Evolutionary conservation across 805 yeast species (phyloP), one percentile per base, ranked within the genome.

Genomic region (Ogataea naganishii): DNA sequence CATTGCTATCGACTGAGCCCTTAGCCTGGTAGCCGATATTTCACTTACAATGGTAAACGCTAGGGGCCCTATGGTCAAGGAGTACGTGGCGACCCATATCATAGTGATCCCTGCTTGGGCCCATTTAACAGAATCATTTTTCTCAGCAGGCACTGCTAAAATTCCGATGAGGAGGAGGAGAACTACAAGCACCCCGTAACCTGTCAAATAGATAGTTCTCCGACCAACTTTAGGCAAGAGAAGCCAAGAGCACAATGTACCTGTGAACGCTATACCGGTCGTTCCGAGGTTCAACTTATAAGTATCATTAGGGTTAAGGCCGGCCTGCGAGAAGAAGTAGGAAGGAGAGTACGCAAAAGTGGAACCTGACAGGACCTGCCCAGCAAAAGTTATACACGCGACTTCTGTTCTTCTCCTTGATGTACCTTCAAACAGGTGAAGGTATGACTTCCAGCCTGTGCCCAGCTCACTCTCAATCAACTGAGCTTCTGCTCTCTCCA

Each of bases 311-410:
- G 35, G 32, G 11, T 27, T 25, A 14, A 37, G 33, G 24, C 51
- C 49, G 17, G 38, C 43, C 7, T 26, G n/a, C 29, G 37, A 32
- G 30, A 37, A 38, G 33, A 36, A 37, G 48, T 70, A 68, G 29
- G 72, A 76, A n/a, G n/a, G n/a, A 33, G 74, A 68, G 44, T 73
- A 75, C 62, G 71, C 63, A 37, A 72, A 75, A 41, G 75, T 73
- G 66, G 71, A 67, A 39, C 81, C 81, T 23, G 77, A 66, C 38
- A 72, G 52, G 43, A 70, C 77, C 49, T 68, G 74, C 67, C 73
- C 65, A 40, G 64, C 54, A 51, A 68, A 75, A 20, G 26, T 29
- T 14, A 28, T 21, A 4, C 26, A 18, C 27, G 33, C 27, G 21
- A 71, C 50, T 46, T 67, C 63, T 1, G 80, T 73, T 53, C 80